These are phyloP conservation scores for Dillenia turbinata DNA, from an alignment of 164 flowering plant genomes.

Conservation along the genomic window DNA sequence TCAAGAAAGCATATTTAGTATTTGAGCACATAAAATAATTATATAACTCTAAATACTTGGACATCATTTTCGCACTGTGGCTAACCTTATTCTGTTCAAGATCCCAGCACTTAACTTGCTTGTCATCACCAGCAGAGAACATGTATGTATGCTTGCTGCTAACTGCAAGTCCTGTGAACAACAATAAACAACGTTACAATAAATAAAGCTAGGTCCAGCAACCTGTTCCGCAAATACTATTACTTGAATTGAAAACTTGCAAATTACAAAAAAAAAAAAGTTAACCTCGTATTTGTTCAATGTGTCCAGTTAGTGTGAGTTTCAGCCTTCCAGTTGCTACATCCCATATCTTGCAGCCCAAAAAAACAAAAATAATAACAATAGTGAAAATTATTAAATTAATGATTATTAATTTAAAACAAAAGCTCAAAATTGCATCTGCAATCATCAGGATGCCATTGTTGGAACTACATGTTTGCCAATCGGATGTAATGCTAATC, in stretches of 20 bases:
- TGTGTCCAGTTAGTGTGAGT: constrained; percentile 95
- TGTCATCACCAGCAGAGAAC: constrained; percentile 99
- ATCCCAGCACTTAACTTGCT: constrained; percentile 99
- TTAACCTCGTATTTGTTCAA: constrained; percentile 93
- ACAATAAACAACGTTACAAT: constrained; percentile 10
- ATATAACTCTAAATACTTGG: too few relatives aligned
- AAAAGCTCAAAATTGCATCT: neutral
- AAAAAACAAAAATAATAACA: constrained; percentile 7
- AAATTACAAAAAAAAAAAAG: constrained; percentile 15
- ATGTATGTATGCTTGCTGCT: constrained; percentile 81
- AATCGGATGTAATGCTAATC: too few relatives aligned
- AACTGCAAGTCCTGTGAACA: constrained; percentile 85
- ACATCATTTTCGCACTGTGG: neutral
- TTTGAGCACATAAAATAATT: too few relatives aligned
- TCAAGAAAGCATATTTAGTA: constrained; percentile 1
- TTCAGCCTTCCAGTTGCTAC: constrained; percentile 74
- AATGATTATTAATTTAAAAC: neutral
- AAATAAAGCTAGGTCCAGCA: neutral
- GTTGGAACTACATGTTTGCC: too few relatives aligned
- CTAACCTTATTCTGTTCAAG: constrained; percentile 97
- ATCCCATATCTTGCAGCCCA: constrained; percentile 81
- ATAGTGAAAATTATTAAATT: neutral
- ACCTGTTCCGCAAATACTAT: neutral
- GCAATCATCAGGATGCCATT: neutral
- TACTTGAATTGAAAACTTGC: neutral